These are phyloP conservation scores for Suhomyces ambrosiae DNA, from an alignment of 1,139 yeast genomes.

Conservation along the genomic window DNA sequence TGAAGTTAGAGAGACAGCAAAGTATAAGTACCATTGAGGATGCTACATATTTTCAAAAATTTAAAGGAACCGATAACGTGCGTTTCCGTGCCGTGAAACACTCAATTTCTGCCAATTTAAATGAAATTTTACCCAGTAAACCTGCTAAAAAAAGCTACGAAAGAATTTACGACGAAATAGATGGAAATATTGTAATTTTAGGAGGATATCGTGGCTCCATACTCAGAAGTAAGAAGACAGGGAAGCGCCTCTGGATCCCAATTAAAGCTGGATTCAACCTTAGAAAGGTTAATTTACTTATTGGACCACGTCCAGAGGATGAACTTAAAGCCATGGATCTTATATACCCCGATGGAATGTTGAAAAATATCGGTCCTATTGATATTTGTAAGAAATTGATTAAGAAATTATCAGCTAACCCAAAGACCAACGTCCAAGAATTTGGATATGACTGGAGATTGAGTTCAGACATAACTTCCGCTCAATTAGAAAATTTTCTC, in stretches of 20 bases:
- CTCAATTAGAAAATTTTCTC: conserved; percentile 52
- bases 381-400: conserved; percentile 71
- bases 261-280: conserved; percentile 81
- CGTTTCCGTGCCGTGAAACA: conserved; percentile 69
- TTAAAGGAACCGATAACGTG: conserved; percentile 64
- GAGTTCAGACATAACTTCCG: conserved; percentile 56
- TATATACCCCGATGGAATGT: conserved; percentile 74
- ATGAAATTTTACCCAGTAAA: conserved; percentile 37
- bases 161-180: conserved; percentile 45
- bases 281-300: conserved; percentile 63
- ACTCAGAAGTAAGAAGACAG: conserved; percentile 65
- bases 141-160: conserved; percentile 31
- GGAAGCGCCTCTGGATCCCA: conserved; percentile 82
- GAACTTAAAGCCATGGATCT: conserved; percentile 50
- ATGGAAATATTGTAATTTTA: conserved; percentile 75
- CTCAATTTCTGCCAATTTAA: conserved; percentile 55
- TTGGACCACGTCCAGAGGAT: conserved; percentile 75
- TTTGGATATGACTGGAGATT: conserved; percentile 94
- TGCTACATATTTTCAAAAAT: conserved; percentile 54
- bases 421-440: conserved; percentile 64
- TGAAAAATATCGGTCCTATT: conserved; percentile 84
- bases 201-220: conserved; percentile 91
- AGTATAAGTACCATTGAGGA: conserved; percentile 67
- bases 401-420: conserved; percentile 54
- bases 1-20: conserved; percentile 56